A percentile compares a stretch with the other conserved stretches of the same genome.
These are phyloP conservation scores for Euphorbia peplus DNA, from an alignment of 345 rosid species.

Conservation along the genomic window DNA sequence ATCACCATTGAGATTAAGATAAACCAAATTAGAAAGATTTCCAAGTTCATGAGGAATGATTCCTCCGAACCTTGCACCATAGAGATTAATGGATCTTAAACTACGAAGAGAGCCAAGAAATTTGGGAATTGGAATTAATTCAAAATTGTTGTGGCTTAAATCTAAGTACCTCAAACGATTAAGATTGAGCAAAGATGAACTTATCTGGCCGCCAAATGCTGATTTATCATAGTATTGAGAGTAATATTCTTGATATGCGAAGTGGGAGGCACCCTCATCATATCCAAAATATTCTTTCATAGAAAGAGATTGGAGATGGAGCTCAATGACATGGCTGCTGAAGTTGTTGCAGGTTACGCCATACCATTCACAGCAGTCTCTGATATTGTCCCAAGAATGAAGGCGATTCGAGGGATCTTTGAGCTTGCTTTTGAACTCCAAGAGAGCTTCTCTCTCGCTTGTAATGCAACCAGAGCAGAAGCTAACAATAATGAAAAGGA, in stretches of 20 bases:
- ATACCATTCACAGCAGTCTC: conserved; percentile 11
- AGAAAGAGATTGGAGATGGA: conserved; percentile 10
- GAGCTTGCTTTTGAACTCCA: conserved; percentile 18
- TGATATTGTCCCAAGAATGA: conserved; percentile 17
- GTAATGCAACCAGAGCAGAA: conserved; percentile 9
- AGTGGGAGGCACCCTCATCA: neutral
- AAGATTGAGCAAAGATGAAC: conserved; percentile 21
- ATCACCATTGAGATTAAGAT: conserved; percentile 9
- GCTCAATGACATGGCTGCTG: conserved; percentile 21
- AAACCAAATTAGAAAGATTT: conserved; percentile 25
- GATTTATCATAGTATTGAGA: neutral
- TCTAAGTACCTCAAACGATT: conserved; percentile 27
- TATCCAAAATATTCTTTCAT: neutral
- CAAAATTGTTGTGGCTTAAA: conserved; percentile 18
- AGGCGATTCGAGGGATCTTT: conserved; percentile 21
- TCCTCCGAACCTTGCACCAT: conserved; percentile 20
- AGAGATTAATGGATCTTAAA: conserved; percentile 23
- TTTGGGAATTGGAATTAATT: neutral
- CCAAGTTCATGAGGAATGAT: conserved; percentile 23
- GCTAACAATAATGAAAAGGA: neutral
- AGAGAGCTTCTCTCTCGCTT: conserved; percentile 22
- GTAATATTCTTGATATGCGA: too few relatives aligned
- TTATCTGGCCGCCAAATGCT: conserved; percentile 20
- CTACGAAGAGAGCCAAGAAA: conserved; percentile 11
- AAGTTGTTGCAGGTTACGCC: conserved; percentile 25